These are phyloP conservation scores for Lodderomyces orthopsilosis DNA, from an alignment of 1,139 yeast species.

Conservation along the genomic window DNA sequence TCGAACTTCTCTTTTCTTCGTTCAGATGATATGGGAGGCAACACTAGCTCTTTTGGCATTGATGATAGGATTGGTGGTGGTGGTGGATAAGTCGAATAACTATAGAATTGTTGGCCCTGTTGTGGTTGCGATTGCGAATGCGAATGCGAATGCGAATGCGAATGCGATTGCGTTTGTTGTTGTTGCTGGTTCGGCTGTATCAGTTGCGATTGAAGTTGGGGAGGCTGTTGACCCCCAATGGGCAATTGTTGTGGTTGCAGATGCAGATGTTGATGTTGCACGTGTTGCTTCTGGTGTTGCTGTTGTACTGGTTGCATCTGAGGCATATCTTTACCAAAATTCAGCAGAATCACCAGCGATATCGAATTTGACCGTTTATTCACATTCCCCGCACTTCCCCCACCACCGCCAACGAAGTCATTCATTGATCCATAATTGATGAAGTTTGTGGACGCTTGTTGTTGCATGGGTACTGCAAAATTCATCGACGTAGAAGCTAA, in stretches of 20 bases:
- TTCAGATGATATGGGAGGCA: constrained; percentile 15
- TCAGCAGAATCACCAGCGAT: constrained; percentile 10
- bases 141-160: too few species aligned
- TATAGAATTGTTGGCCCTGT: constrained; percentile 6
- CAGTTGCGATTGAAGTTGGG: not conserved
- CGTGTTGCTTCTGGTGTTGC: constrained; percentile 1
- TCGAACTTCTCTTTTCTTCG: constrained; percentile 6
- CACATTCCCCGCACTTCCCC: not conserved
- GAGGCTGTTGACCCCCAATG: too few species aligned
- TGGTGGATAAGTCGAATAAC: constrained; percentile 15
- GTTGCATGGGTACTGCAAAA: not conserved
- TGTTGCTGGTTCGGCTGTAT: constrained; percentile 2
- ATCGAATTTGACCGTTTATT: constrained; percentile 15
- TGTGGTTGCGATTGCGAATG: constrained; percentile 3
- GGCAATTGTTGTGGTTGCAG: constrained; percentile 2
- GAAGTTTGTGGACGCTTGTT: constrained; percentile 2
- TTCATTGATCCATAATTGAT: constrained; percentile 4
- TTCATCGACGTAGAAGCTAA: constrained; percentile 3
- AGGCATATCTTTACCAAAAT: constrained; percentile 7
- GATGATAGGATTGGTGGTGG: constrained; percentile 14
- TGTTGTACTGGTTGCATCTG: constrained; percentile 3
- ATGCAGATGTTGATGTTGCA: not conserved
- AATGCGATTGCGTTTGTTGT: constrained; percentile 4
- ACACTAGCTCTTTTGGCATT: constrained; percentile 9
- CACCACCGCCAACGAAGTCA: constrained; percentile 3